Evolutionary conservation across 176 grass and related monocot species (phyloP).

Genomic region (Lolium multiflorum): DNA sequence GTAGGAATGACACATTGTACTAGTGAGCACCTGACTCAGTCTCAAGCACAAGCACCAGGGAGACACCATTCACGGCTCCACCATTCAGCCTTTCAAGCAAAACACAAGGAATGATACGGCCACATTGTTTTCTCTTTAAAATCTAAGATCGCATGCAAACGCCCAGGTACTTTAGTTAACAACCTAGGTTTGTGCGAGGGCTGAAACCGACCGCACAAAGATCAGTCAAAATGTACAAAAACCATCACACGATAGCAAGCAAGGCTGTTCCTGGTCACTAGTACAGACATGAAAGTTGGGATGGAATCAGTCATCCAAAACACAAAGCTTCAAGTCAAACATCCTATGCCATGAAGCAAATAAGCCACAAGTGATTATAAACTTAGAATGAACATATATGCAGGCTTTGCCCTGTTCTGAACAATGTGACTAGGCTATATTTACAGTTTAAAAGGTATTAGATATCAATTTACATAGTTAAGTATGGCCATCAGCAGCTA

Average conservation of each 20-base stretch:
- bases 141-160: not conserved
- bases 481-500: not conserved
- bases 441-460: slow-evolving; percentile 10
- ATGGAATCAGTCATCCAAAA: not conserved
- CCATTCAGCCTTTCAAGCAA: slow-evolving; percentile 12
- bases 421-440: slow-evolving; percentile 25
- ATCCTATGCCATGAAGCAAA: not conserved
- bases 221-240: not conserved
- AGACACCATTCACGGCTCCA: no score
- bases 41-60: not conserved
- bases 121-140: not conserved
- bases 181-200: not conserved
- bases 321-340: no score
- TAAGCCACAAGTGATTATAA: slow-evolving; percentile 8
- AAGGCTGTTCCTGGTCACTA: not conserved
- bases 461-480: slow-evolving; percentile 1
- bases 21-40: no score
- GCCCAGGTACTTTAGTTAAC: not conserved
- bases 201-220: not conserved
- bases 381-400: not conserved
- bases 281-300: not conserved
- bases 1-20: no score
- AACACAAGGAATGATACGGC: not conserved
- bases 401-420: slow-evolving; percentile 7
- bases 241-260: not conserved